Evolutionary conservation across 2,329 filamentous ascomycete genomes (phyloP).

Genomic region (Aspergillus fumigatiaffinis): DNA sequence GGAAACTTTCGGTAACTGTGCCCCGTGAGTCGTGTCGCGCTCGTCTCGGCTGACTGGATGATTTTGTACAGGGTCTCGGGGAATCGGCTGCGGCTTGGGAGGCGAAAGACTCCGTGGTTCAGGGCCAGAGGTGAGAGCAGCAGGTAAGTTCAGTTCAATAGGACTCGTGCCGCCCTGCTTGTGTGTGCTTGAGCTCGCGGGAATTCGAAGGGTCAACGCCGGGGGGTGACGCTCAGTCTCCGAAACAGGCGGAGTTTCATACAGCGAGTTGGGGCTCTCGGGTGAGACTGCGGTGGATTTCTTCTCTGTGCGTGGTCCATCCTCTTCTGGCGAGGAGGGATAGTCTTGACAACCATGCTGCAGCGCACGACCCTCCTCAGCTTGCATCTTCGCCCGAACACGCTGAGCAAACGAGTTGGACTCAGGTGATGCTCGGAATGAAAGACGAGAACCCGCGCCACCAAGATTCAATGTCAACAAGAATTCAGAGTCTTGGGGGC

Average conservation of each 20-base stretch:
- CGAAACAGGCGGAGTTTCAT: conserved; percentile 28
- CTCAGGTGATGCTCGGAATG: conserved; percentile 35
- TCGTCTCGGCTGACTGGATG: conserved; percentile 15
- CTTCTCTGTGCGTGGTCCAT: conserved; percentile 7
- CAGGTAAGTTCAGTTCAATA: conserved; percentile 22
- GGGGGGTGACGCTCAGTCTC: conserved; percentile 22
- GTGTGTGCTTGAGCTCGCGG: conserved; percentile 20
- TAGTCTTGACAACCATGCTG: conserved; percentile 39
- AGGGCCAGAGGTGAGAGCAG: conserved; percentile 21
- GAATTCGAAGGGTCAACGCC: conserved; percentile 24
- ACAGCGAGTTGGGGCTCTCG: conserved; percentile 20
- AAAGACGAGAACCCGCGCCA: conserved; percentile 34
- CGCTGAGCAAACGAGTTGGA: conserved; percentile 45
- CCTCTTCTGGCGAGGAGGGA: conserved; percentile 25
- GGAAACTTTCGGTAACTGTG: conserved; percentile 30
- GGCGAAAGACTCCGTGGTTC: conserved; percentile 14
- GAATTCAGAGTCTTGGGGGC: conserved; percentile 35
- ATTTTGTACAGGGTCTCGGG: conserved; percentile 10
- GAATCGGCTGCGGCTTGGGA: conserved; percentile 8
- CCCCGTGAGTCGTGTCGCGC: conserved; percentile 15
- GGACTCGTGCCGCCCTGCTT: conserved; percentile 17
- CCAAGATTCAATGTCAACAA: conserved; percentile 29
- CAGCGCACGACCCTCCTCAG: conserved; percentile 49
- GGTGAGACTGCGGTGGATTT: conserved; percentile 11
- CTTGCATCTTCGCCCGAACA: conserved; percentile 50